phyloP scores from a whole-genome alignment of 2,329 filamentous ascomycete genomes.

The Triangularia verruculosa region DNA sequence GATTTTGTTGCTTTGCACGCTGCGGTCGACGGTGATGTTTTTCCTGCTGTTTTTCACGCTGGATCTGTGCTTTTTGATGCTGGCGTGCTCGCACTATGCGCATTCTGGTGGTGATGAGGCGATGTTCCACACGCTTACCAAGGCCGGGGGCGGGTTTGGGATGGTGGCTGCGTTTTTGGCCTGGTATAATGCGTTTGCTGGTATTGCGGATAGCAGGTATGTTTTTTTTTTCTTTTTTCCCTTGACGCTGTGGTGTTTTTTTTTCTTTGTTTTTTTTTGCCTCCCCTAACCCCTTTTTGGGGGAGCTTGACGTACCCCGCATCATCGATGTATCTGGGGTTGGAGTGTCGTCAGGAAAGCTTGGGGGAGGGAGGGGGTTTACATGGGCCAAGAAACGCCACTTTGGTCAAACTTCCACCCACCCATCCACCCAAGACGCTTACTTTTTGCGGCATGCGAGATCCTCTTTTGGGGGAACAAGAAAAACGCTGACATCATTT shows the following conservation, averaged over 20 bases:
- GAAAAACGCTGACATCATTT: constrained; percentile 33
- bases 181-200: constrained; percentile 84
- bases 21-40: constrained; percentile 75
- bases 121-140: constrained; percentile 53
- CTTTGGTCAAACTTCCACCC: constrained; percentile 21
- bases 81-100: constrained; percentile 62
- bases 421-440: too few relatives aligned
- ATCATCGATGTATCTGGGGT: background rate
- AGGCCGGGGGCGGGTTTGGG: constrained; percentile 76
- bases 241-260: background rate
- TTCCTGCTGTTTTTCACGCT: constrained; percentile 74
- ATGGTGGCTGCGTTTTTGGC: constrained; percentile 75
- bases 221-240: constrained; percentile 29
- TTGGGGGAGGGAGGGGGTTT: too few relatives aligned
- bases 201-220: constrained; percentile 70
- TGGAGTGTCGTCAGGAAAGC: background rate
- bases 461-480: background rate
- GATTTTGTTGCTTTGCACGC: constrained; percentile 68
- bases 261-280: constrained; percentile 7
- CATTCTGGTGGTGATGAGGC: constrained; percentile 47
- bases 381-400: constrained; percentile 27
- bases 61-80: constrained; percentile 71
- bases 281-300: background rate
- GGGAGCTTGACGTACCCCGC: background rate
- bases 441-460: constrained; percentile 9